These are phyloP conservation scores for Stagonosporopsis vannaccii DNA, from an alignment of 2,329 filamentous ascomycete genomes.

Conservation along the genomic window DNA sequence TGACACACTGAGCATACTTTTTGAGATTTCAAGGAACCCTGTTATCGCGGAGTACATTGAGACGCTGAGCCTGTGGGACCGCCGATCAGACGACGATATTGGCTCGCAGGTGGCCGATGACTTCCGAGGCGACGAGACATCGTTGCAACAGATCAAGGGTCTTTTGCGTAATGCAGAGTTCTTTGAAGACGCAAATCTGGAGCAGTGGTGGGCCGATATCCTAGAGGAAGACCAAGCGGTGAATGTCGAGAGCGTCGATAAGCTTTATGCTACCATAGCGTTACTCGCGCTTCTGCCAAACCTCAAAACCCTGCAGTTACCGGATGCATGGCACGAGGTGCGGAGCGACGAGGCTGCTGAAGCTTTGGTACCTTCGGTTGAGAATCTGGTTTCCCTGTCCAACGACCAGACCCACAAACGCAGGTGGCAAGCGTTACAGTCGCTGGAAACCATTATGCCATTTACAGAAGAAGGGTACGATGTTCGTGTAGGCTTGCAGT, in stretches of 20 bases:
- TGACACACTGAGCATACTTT: conserved; percentile 34
- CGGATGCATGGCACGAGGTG: conserved; percentile 38
- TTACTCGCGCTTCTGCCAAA: conserved; percentile 42
- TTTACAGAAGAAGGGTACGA: conserved; percentile 43
- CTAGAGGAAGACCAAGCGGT: conserved; percentile 28
- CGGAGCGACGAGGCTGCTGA: conserved; percentile 26
- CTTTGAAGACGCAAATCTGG: conserved; percentile 25
- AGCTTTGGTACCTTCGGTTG: conserved; percentile 27
- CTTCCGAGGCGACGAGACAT: conserved; percentile 30
- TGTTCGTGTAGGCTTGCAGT: conserved; percentile 36
- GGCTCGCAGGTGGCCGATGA: conserved; percentile 3
- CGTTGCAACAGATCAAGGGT: conserved; percentile 31
- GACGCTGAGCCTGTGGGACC: conserved; percentile 36
- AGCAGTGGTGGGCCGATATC: conserved; percentile 40
- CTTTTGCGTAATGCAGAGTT: conserved; percentile 27
- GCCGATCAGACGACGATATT: conserved; percentile 16
- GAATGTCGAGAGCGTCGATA: conserved; percentile 22
- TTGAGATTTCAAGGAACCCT: conserved; percentile 37
- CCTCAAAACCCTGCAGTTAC: conserved; percentile 37
- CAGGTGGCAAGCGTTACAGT: conserved; percentile 26
- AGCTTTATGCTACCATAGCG: conserved; percentile 33
- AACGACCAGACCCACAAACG: conserved; percentile 17
- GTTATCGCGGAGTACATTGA: conserved; percentile 43
- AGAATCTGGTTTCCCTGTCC: conserved; percentile 25
- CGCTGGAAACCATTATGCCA: conserved; percentile 39